Conservation (phyloP, 768 basidiomycete species). For the Erythrobasidium yunnanense region DNA sequence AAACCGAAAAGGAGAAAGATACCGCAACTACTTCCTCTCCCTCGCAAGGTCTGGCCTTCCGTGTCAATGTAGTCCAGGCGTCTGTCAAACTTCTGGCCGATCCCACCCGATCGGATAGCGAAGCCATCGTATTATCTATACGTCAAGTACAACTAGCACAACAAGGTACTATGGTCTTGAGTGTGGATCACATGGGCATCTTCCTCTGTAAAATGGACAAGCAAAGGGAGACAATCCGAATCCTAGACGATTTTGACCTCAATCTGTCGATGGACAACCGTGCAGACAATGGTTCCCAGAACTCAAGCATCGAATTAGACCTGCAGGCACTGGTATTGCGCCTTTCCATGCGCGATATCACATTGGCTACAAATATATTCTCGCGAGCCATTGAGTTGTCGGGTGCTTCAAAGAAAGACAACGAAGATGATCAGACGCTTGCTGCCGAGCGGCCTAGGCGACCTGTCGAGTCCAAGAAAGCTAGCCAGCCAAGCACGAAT, state of each 20-base stretch:
- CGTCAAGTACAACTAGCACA: slow-evolving; percentile 77
- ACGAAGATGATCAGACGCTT: neutral
- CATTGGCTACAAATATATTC: slow-evolving; percentile 70
- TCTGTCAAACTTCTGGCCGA: slow-evolving; percentile 79
- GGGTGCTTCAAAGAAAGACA: slow-evolving; percentile 2
- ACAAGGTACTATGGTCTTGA: slow-evolving; percentile 55
- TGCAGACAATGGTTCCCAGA: slow-evolving; percentile 46
- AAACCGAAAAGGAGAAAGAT: slow-evolving; percentile 26
- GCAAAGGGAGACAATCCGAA: slow-evolving; percentile 68
- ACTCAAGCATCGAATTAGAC: slow-evolving; percentile 70
- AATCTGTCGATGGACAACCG: slow-evolving; percentile 78
- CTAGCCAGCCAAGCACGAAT: neutral
- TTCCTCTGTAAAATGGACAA: slow-evolving; percentile 78
- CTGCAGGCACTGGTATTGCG: slow-evolving; percentile 77
- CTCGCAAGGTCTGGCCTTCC: slow-evolving; percentile 47
- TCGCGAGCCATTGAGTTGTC: slow-evolving; percentile 80
- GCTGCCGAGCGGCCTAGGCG: neutral
- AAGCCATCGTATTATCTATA: slow-evolving; percentile 76
- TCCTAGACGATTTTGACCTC: slow-evolving; percentile 83
- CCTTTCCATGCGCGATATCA: slow-evolving; percentile 89
- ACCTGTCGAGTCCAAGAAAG: neutral
- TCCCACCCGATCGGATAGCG: slow-evolving; percentile 63
- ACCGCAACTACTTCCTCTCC: neutral
- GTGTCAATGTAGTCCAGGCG: slow-evolving; percentile 79
- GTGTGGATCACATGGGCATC: slow-evolving; percentile 76